These are phyloP conservation scores for Paraurostyla sp. DNA, from an alignment of 73 alveolate species.

Conservation along the genomic window DNA sequence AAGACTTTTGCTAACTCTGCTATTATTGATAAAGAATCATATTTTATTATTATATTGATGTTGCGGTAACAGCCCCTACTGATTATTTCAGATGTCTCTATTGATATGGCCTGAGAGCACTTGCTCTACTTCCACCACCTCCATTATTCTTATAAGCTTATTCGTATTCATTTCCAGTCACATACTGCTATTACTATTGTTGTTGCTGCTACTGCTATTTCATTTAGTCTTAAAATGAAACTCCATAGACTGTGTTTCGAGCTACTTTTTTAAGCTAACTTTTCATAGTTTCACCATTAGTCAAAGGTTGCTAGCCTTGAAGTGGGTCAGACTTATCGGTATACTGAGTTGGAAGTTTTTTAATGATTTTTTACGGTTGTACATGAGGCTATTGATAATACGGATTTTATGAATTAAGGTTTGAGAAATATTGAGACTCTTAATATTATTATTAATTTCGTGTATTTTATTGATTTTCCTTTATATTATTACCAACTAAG, in stretches of 20 bases:
- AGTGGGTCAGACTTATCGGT: no score
- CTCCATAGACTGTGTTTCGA: conserved; percentile 47
- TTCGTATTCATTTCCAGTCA: background rate
- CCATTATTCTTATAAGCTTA: background rate
- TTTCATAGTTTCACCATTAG: background rate
- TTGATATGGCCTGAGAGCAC: conserved; percentile 34
- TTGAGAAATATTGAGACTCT: conserved; percentile 16
- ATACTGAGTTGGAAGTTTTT: no score
- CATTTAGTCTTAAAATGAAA: background rate
- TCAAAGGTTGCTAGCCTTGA: background rate
- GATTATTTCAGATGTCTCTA: conserved; percentile 12
- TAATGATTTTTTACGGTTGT: background rate
- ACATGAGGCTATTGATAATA: background rate
- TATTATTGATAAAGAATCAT: background rate
- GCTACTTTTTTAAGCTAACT: background rate
- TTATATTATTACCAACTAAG: no score
- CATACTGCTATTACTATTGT: no score
- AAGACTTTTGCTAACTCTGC: background rate
- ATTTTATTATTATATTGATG: background rate
- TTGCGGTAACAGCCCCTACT: background rate
- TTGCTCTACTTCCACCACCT: conserved; percentile 41
- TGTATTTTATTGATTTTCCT: conserved; percentile 8
- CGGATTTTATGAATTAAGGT: background rate
- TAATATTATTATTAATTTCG: background rate
- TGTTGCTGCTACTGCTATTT: no score